These are phyloP conservation scores for Leccinum rimulosum DNA, from an alignment of 768 basidiomycete species.

Conservation along the genomic window DNA sequence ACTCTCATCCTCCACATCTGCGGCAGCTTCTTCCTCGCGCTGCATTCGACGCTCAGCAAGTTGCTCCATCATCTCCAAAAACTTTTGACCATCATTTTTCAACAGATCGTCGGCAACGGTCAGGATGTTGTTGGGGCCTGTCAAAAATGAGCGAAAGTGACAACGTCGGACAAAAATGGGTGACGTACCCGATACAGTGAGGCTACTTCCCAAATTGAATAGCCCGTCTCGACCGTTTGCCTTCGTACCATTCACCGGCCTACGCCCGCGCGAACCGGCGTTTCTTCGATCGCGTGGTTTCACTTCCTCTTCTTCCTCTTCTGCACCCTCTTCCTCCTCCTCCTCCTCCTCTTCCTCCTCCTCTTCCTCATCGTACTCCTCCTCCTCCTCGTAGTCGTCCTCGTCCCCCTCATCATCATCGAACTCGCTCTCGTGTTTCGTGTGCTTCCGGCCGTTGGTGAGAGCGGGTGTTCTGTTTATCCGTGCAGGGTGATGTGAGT, in stretches of 20 bases:
- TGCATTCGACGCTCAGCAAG: conserved; percentile 92
- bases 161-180: conserved; percentile 2
- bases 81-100: conserved; percentile 98
- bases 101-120: conserved; percentile 98
- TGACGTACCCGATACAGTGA: conserved; percentile 76
- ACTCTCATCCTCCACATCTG: conserved; percentile 60
- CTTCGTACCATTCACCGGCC: conserved; percentile 44
- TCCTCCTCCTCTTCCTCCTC: conserved; percentile 71
- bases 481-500: conserved; percentile 40
- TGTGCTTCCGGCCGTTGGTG: conserved; percentile 39
- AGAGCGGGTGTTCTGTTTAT: conserved; percentile 33
- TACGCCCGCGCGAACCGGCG: conserved; percentile 35
- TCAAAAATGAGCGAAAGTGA: conserved; percentile 20
- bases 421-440: conserved; percentile 60
- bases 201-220: conserved; percentile 75
- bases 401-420: conserved; percentile 64
- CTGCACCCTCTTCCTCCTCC: conserved; percentile 67
- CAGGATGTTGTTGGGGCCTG: conserved; percentile 89
- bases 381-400: conserved; percentile 52
- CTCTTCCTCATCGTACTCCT: conserved; percentile 53
- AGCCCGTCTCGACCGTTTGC: conserved; percentile 59
- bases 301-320: conserved; percentile 53
- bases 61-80: conserved; percentile 99
- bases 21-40: conserved; percentile 72
- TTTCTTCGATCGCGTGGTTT: conserved; percentile 41